Evolutionary conservation across 1,284 basidiomycete species (phyloP).

Genomic region (Sporisorium reilianum): DNA sequence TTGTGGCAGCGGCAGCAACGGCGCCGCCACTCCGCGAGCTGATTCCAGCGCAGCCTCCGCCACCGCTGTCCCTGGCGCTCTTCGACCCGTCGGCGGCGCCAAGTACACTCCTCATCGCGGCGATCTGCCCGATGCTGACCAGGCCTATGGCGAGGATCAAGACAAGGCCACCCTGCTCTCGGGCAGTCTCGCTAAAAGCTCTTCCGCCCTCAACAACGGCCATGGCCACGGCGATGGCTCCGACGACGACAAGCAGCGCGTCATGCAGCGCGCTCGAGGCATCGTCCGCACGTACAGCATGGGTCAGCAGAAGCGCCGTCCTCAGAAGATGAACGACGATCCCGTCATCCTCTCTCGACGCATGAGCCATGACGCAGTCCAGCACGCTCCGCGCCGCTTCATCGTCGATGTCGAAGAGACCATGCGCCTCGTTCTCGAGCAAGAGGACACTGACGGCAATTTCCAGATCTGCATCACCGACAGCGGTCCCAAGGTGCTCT

Average conservation of each 20-base stretch:
- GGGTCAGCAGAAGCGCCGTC: conserved; percentile 66
- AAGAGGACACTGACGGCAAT: conserved; percentile 97
- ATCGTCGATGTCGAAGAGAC: conserved; percentile 99
- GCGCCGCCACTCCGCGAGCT: conserved; percentile 34
- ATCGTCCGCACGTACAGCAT: conserved; percentile 64
- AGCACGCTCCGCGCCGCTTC: conserved; percentile 74
- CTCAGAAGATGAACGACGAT: conserved; percentile 62
- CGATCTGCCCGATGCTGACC: conserved; percentile 33
- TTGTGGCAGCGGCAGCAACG: conserved; percentile 31
- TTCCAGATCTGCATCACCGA: conserved; percentile 96
- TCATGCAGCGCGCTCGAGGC: conserved; percentile 49
- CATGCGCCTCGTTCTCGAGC: conserved; percentile 92
- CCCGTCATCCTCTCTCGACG: conserved; percentile 63
- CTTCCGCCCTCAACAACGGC: conserved; percentile 17
- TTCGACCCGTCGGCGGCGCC: conserved; percentile 26
- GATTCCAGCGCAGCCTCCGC: conserved; percentile 15
- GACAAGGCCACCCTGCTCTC: conserved; percentile 41
- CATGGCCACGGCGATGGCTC: conserved; percentile 2
- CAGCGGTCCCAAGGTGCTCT: conserved; percentile 94
- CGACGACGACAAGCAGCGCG: conserved; percentile 38
- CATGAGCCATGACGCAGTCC: conserved; percentile 69
- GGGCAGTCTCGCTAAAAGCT: conserved; percentile 27
- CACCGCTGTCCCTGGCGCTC: conserved; percentile 11
- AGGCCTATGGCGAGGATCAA: conserved; percentile 48
- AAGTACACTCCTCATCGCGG: conserved; percentile 30